phyloP scores from a whole-genome alignment of 1,139 yeast species.

The Debaryomyces sp. region DNA sequence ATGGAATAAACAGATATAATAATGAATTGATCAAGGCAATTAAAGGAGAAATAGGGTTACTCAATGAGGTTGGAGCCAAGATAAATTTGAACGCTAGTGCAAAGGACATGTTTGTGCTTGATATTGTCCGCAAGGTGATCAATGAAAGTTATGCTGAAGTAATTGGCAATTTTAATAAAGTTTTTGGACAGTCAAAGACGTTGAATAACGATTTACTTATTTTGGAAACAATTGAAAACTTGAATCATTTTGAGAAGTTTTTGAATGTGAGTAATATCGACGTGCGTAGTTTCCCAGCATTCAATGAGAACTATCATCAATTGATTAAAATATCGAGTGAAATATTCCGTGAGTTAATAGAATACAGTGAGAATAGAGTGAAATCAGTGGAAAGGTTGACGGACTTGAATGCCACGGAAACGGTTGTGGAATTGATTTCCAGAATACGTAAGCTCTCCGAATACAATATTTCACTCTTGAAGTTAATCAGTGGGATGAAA shows the following conservation, averaged over 20 bases:
- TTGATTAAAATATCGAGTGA: constrained; percentile 27
- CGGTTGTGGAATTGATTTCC: constrained; percentile 66
- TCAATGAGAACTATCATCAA: constrained; percentile 18
- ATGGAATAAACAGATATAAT: constrained; percentile 59
- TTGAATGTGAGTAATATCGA: constrained; percentile 15
- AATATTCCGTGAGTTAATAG: constrained; percentile 60
- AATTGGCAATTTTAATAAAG: constrained; percentile 17
- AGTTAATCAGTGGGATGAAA: constrained; percentile 52
- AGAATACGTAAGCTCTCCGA: constrained; percentile 66
- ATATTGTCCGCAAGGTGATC: constrained; percentile 26
- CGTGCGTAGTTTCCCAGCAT: constrained; percentile 12
- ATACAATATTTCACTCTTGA: constrained; percentile 55
- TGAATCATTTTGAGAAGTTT: constrained; percentile 25
- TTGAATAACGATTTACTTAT: constrained; percentile 36
- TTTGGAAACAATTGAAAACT: constrained; percentile 48
- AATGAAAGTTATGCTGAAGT: constrained; percentile 24
- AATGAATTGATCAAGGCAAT: constrained; percentile 54
- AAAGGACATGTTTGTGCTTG: constrained; percentile 17
- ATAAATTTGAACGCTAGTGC: constrained; percentile 17
- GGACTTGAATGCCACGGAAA: constrained; percentile 70
- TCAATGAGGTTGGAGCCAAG: constrained; percentile 30
- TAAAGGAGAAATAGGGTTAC: constrained; percentile 48
- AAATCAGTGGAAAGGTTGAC: constrained; percentile 41
- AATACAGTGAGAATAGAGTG: constrained; percentile 56
- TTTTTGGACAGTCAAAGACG: constrained; percentile 15